phyloP scores from a whole-genome alignment of 495 filamentous ascomycete species.

The Hypoxylon fuscum region DNA sequence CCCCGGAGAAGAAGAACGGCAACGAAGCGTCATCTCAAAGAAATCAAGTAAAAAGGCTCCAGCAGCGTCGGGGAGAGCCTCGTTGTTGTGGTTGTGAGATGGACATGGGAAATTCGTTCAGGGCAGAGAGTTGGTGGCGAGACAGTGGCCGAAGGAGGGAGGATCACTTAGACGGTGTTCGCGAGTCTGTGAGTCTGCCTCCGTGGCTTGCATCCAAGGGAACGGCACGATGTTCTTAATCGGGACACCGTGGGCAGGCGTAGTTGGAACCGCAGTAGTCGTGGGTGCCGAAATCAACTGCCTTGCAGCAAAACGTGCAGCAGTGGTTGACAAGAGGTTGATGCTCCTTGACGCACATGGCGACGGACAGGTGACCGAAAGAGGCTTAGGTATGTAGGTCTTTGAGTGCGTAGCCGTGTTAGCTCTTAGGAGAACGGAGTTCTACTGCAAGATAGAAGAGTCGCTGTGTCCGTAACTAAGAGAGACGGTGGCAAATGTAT shows the following conservation, averaged over 20 bases:
- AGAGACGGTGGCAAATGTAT: not conserved
- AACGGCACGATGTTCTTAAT: slow-evolving; percentile 42
- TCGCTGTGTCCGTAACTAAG: slow-evolving; percentile 5
- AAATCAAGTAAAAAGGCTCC: not conserved
- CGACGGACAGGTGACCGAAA: slow-evolving; percentile 34
- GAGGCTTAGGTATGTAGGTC: slow-evolving; percentile 11
- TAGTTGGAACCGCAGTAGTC: slow-evolving; percentile 57
- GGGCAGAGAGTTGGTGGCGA: not conserved
- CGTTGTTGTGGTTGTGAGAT: not conserved
- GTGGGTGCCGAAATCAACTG: slow-evolving; percentile 61
- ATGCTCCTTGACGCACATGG: slow-evolving; percentile 57
- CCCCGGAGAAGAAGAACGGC: not conserved
- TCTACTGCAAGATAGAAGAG: slow-evolving; percentile 22
- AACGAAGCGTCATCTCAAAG: too few species aligned
- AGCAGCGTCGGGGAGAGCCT: slow-evolving; percentile 1
- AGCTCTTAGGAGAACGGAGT: too few species aligned
- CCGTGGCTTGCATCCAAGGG: slow-evolving; percentile 28
- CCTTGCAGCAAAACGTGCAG: slow-evolving; percentile 64
- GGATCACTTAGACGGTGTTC: slow-evolving; percentile 32
- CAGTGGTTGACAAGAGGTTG: slow-evolving; percentile 59
- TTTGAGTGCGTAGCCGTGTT: slow-evolving; percentile 1
- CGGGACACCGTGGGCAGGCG: slow-evolving; percentile 56
- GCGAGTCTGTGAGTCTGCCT: slow-evolving; percentile 5
- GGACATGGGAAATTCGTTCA: not conserved
- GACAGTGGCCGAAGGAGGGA: slow-evolving; percentile 26